phyloP scores from a whole-genome alignment of 768 basidiomycete genomes.

The Steccherinum ochraceum region DNA sequence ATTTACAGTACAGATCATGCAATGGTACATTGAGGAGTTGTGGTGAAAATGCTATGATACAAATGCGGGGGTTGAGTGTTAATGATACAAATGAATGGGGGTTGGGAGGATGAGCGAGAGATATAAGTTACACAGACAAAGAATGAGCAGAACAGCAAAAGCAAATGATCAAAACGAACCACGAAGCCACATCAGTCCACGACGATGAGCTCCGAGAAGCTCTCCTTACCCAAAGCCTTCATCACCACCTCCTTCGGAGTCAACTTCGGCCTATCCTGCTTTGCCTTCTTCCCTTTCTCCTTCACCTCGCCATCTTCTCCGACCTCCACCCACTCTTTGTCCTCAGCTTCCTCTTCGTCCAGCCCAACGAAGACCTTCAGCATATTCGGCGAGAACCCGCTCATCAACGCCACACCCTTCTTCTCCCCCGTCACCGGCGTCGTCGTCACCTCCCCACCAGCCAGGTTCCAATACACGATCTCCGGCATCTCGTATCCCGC shows the following conservation, averaged over 20 bases:
- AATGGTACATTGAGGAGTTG: neutral
- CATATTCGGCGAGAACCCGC: slow-evolving; percentile 62
- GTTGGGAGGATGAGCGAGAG: neutral
- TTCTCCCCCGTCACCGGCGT: slow-evolving; percentile 45
- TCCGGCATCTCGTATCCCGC: slow-evolving; percentile 71
- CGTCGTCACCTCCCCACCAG: slow-evolving; percentile 20
- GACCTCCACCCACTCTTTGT: slow-evolving; percentile 17
- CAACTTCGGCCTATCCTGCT: slow-evolving; percentile 37
- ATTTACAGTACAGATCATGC: neutral
- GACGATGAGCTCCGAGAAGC: slow-evolving; percentile 53
- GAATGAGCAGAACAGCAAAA: too few relatives aligned
- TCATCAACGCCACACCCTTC: slow-evolving; percentile 63
- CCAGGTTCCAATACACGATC: slow-evolving; percentile 69
- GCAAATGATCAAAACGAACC: neutral
- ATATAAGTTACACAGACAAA: neutral
- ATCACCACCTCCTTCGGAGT: slow-evolving; percentile 23
- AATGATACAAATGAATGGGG: neutral
- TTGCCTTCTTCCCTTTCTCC: slow-evolving; percentile 18
- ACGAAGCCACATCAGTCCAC: slow-evolving; percentile 38
- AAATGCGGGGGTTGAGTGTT: neutral
- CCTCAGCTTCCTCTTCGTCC: slow-evolving; percentile 27
- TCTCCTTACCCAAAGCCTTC: slow-evolving; percentile 39
- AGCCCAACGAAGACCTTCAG: slow-evolving; percentile 70
- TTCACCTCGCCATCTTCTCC: slow-evolving; percentile 16
- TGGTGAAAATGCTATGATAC: neutral